A percentile compares a stretch with the other conserved stretches of the same genome.
Conservation (phyloP, 495 filamentous ascomycete genomes). For the Aspergillus sclerotiicarbonarius region DNA sequence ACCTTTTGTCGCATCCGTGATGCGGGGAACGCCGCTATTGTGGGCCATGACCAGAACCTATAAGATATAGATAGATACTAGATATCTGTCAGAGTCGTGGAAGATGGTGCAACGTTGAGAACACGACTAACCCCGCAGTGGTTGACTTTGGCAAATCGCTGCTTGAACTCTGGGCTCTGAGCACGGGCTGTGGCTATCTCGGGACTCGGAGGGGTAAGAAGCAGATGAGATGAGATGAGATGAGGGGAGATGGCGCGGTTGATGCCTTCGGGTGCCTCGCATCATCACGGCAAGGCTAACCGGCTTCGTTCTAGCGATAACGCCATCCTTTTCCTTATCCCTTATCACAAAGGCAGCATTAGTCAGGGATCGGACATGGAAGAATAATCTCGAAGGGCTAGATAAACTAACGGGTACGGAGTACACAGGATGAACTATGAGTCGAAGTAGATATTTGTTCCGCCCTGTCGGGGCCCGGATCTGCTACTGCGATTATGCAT, state of each 20-base stretch:
- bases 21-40: background rate
- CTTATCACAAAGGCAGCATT: background rate
- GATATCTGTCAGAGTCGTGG: background rate
- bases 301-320: constrained; percentile 1
- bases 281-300: constrained; percentile 2
- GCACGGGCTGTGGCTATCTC: background rate
- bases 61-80: background rate
- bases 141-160: background rate
- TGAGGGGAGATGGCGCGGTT: background rate
- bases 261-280: background rate
- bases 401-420: too few species aligned
- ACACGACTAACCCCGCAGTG: background rate
- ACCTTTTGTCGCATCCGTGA: constrained; percentile 6
- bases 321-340: background rate
- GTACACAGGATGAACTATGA: too few species aligned
- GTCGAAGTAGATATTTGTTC: too few species aligned
- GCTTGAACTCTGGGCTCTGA: background rate
- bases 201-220: background rate
- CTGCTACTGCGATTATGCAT: too few species aligned
- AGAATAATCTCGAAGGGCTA: background rate
- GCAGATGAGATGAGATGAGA: background rate
- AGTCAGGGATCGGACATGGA: background rate
- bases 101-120: background rate
- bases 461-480: too few species aligned
- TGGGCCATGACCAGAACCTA: background rate